Evolutionary conservation across 2,329 filamentous ascomycete species (phyloP).

Genomic region (Lecanosticta acicola): DNA sequence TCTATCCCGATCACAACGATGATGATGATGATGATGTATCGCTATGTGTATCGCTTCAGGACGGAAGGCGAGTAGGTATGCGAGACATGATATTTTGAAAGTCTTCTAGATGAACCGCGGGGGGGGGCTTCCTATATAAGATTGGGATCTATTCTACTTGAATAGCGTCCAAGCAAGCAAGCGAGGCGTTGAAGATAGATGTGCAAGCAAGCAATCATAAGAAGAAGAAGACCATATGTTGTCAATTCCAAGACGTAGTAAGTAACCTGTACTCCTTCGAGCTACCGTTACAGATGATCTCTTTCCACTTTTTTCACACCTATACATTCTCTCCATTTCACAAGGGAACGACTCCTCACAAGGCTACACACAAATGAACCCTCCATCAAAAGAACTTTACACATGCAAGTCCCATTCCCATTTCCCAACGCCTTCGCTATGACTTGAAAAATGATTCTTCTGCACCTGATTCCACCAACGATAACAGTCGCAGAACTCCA

Average conservation of each 20-base stretch:
- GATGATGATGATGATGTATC: slow-evolving; percentile 35
- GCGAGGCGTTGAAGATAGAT: not conserved
- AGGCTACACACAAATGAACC: not conserved
- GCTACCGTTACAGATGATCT: no score
- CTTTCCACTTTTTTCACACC: not conserved
- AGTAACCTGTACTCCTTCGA: no score
- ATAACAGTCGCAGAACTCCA: no score
- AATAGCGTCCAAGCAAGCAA: no score
- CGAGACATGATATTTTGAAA: slow-evolving; percentile 9
- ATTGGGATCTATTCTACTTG: no score
- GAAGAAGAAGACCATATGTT: not conserved
- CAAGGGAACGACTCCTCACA: not conserved
- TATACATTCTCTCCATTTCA: not conserved
- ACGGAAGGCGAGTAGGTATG: slow-evolving; percentile 8
- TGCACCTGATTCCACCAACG: not conserved
- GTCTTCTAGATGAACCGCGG: not conserved
- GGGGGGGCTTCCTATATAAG: no score
- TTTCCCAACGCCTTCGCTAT: not conserved
- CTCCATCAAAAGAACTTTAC: no score
- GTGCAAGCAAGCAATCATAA: not conserved
- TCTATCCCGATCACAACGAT: slow-evolving; percentile 39
- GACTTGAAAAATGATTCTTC: not conserved
- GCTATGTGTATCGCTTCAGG: slow-evolving; percentile 11
- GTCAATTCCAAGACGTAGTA: not conserved
- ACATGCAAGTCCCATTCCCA: not conserved